Conservation (phyloP, 257 asterid species). For the Eucommia ulmoides region DNA sequence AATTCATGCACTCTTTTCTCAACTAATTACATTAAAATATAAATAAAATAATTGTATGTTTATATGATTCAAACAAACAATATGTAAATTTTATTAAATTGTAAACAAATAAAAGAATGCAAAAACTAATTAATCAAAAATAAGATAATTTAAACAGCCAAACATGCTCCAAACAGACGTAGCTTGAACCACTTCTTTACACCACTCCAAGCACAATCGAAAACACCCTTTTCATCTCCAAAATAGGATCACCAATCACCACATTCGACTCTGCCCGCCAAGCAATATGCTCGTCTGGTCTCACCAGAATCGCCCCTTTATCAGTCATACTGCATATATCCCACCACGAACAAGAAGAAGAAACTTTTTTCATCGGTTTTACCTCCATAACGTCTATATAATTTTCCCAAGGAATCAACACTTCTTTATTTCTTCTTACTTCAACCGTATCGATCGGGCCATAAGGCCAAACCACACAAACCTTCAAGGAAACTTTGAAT, state of each 20-base stretch:
- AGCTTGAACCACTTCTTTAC: no score
- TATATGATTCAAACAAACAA: no score
- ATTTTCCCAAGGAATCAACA: constrained; percentile 48
- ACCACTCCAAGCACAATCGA: constrained; percentile 29
- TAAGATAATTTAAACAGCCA: no score
- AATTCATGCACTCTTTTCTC: no score
- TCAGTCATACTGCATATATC: constrained; percentile 60
- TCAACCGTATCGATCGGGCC: constrained; percentile 13
- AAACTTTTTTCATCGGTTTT: constrained; percentile 29
- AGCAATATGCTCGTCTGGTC: constrained; percentile 92
- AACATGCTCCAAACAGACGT: no score
- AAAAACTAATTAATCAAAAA: no score
- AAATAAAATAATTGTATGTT: no score
- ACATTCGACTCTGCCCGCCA: constrained; percentile 48
- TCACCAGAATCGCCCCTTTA: constrained; percentile 71
- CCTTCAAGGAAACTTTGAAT: constrained; percentile 33
- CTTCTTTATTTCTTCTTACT: constrained; percentile 28
- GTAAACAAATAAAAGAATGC: no score
- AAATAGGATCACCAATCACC: constrained; percentile 15
- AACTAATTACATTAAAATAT: no score
- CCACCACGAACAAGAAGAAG: constrained; percentile 67
- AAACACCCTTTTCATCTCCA: constrained; percentile 43
- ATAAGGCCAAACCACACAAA: constrained; percentile 63
- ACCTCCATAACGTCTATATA: constrained; percentile 50
- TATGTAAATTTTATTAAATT: no score